These are phyloP conservation scores for Flaveria sonorensis DNA, from an alignment of 129 eudicot species.

Conservation along the genomic window DNA sequence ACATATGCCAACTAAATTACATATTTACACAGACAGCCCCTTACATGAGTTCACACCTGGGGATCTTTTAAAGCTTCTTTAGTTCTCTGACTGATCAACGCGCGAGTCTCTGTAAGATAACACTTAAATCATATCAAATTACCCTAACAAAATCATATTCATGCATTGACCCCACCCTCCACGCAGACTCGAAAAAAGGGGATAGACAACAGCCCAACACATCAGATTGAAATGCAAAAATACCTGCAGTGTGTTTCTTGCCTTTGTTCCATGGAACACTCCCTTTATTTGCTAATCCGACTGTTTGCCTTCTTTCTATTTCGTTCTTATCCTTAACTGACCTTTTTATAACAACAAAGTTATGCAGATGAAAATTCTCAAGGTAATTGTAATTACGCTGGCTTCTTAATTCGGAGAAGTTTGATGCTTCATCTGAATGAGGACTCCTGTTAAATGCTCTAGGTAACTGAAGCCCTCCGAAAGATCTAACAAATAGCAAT, in stretches of 20 bases:
- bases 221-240: neutral
- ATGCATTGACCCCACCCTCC: neutral
- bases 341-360: conserved; percentile 21
- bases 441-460: conserved; percentile 23
- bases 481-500: conserved; percentile 31
- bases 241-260: conserved; percentile 68
- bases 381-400: conserved; percentile 19
- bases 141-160: conserved; percentile 4
- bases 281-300: conserved; percentile 68
- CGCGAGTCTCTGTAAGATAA: conserved; percentile 70
- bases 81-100: conserved; percentile 65
- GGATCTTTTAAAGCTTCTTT: conserved; percentile 86
- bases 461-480: conserved; percentile 21
- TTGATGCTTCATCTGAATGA: conserved; percentile 26
- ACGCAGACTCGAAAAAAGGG: neutral
- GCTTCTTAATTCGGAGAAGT: conserved; percentile 17
- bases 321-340: conserved; percentile 42
- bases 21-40: conserved; percentile 40
- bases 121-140: conserved; percentile 16
- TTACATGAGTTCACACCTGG: conserved; percentile 99
- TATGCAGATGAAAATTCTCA: conserved; percentile 18
- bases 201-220: conserved; percentile 32
- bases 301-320: conserved; percentile 49
- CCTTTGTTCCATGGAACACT: conserved; percentile 91
- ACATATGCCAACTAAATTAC: neutral